Conservation (phyloP, 75 land plant genomes). For the Pseudotsuga menziesii region DNA sequence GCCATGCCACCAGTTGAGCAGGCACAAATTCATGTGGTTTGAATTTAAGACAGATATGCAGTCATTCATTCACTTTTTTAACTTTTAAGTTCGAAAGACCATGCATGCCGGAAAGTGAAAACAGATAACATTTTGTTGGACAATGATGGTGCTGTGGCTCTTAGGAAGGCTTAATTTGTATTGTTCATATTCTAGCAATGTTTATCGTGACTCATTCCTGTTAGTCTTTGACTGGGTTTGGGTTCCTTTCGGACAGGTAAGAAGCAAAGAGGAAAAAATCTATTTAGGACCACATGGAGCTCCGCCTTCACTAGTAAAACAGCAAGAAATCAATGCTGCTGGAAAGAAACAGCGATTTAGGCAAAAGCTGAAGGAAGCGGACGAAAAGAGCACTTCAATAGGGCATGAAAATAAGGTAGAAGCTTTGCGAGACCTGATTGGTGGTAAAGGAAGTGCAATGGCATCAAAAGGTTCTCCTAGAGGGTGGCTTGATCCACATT, state of each 20-base stretch:
- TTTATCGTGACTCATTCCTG: constrained; percentile 1
- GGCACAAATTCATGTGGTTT: background rate
- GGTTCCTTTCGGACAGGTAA: constrained; percentile 20
- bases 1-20: background rate
- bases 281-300: constrained; percentile 96
- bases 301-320: constrained; percentile 67
- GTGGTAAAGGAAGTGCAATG: constrained; percentile 25
- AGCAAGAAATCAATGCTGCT: constrained; percentile 45
- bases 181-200: background rate
- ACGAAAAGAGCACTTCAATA: constrained; percentile 35
- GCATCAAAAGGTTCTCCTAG: constrained; percentile 46
- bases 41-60: too few relatives aligned
- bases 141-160: background rate
- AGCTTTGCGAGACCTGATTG: constrained; percentile 69
- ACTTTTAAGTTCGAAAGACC: background rate
- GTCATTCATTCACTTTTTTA: background rate
- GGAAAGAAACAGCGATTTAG: constrained; percentile 70
- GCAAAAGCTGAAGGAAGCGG: constrained; percentile 91
- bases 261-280: constrained; percentile 46
- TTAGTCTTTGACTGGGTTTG: background rate
- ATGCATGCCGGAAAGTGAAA: too few relatives aligned
- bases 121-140: too few relatives aligned
- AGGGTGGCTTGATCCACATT: constrained; percentile 99
- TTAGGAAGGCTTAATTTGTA: background rate
- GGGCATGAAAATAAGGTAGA: constrained; percentile 88